Evolutionary conservation across 1,284 basidiomycete genomes (phyloP).

Genomic region (Exsudoporus floridanus): DNA sequence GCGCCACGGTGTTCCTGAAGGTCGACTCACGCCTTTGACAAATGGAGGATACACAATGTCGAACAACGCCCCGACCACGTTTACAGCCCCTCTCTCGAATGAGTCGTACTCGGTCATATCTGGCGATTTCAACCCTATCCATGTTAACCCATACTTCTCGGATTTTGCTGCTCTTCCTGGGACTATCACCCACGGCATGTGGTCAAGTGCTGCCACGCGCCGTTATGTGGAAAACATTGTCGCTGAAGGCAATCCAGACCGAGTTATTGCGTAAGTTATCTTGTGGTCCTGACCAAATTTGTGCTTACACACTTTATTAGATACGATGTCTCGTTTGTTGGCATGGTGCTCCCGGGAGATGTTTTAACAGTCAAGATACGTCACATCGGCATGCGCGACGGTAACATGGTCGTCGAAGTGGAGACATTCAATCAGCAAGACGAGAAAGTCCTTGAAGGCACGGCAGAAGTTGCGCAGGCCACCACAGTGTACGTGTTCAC

Average conservation of each 20-base stretch:
- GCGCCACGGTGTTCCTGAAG: conserved; percentile 82
- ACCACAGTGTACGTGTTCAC: conserved; percentile 97
- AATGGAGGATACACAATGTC: conserved; percentile 85
- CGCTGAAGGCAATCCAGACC: conserved; percentile 88
- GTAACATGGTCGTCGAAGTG: conserved; percentile 90
- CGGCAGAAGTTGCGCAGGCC: conserved; percentile 91
- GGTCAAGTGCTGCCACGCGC: conserved; percentile 93
- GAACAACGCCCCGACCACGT: conserved; percentile 56
- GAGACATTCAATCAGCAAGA: conserved; percentile 84
- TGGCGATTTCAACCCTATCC: conserved; percentile 98
- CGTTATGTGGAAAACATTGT: conserved; percentile 93
- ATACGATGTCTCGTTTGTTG: conserved; percentile 91
- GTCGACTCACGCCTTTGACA: conserved; percentile 75
- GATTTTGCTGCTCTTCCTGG: conserved; percentile 91
- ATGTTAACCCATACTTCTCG: conserved; percentile 98
- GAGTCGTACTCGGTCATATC: conserved; percentile 95
- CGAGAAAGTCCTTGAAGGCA: conserved; percentile 90
- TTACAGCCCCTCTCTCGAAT: conserved; percentile 84
- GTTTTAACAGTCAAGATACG: conserved; percentile 86
- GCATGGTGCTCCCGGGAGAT: conserved; percentile 96
- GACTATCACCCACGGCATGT: conserved; percentile 98
- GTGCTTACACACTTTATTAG: conserved; percentile 40
- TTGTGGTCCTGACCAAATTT: conserved; percentile 1
- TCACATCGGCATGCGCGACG: conserved; percentile 89
- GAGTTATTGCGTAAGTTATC: conserved; percentile 75